These are phyloP conservation scores for Aspergillus neotritici DNA, from an alignment of 2,329 filamentous ascomycete species.

Conservation along the genomic window DNA sequence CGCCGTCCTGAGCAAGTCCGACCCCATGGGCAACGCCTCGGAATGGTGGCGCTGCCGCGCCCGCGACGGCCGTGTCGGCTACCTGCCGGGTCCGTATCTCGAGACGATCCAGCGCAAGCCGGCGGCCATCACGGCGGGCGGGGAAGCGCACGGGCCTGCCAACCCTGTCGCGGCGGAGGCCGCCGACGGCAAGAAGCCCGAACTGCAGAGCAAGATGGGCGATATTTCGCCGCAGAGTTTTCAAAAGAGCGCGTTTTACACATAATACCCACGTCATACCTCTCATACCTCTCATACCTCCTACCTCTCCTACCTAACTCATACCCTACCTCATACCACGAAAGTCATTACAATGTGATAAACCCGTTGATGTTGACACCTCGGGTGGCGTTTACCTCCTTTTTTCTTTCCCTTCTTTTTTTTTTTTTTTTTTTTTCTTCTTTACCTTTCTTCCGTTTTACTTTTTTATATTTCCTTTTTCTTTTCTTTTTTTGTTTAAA, in stretches of 20 bases:
- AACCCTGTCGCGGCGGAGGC: slow-evolving; percentile 29
- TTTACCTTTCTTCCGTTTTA: slow-evolving; percentile 1
- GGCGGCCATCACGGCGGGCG: slow-evolving; percentile 40
- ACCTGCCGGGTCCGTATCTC: slow-evolving; percentile 84
- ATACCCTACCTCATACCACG: too few species aligned
- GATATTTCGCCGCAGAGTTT: slow-evolving; percentile 65
- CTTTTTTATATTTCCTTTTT: slow-evolving; percentile 1
- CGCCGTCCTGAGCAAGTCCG: slow-evolving; percentile 84
- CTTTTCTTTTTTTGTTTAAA: slow-evolving; percentile 12
- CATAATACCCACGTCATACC: slow-evolving; percentile 34
- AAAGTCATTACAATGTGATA: too few species aligned
- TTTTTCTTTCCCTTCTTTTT: not conserved
- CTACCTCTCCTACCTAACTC: too few species aligned
- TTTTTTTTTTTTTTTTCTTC: slow-evolving; percentile 1
- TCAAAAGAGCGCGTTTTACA: slow-evolving; percentile 65
- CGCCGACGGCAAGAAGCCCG: slow-evolving; percentile 40
- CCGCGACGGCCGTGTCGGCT: slow-evolving; percentile 82
- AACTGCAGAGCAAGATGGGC: slow-evolving; percentile 54
- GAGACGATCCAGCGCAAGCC: slow-evolving; percentile 62
- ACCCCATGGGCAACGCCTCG: slow-evolving; percentile 83
- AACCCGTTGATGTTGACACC: too few species aligned
- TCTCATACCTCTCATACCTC: too few species aligned
- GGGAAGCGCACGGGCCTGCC: slow-evolving; percentile 44
- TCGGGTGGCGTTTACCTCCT: not conserved
- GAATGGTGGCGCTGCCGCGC: slow-evolving; percentile 98